Percentiles rank a stretch among this genome's conserved stretches.
These are phyloP conservation scores for Eudorina sp. DNA, from an alignment of 139 green algal species.

Conservation along the genomic window DNA sequence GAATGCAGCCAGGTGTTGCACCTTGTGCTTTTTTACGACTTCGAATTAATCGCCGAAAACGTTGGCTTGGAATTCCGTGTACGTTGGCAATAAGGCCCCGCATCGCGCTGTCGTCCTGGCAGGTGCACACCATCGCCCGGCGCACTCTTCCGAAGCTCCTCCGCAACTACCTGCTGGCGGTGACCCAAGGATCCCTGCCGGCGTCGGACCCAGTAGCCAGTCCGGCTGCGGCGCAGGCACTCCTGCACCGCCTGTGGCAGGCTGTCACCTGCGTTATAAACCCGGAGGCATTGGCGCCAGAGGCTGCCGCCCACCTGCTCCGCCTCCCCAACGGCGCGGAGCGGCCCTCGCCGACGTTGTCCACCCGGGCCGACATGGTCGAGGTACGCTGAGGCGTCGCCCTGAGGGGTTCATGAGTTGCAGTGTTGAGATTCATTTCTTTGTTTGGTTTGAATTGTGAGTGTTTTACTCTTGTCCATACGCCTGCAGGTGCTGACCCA, in stretches of 20 bases:
- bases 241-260: constrained; percentile 27
- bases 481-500: background rate
- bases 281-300: background rate
- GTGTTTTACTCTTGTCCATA: too few species aligned
- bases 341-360: background rate
- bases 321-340: background rate
- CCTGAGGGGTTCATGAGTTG: too few species aligned
- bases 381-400: background rate
- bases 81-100: too few species aligned
- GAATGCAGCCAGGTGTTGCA: too few species aligned
- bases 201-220: background rate
- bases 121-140: constrained; percentile 6
- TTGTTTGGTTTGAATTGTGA: too few species aligned
- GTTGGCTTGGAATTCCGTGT: too few species aligned
- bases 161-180: constrained; percentile 14
- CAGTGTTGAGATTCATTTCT: too few species aligned
- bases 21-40: too few species aligned
- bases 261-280: background rate
- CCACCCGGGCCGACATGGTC: constrained; percentile 31
- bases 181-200: background rate
- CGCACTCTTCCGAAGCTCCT: background rate
- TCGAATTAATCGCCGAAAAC: too few species aligned
- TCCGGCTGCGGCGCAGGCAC: background rate
- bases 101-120: too few species aligned
- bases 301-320: background rate